Conservation (phyloP, 192 early-diverging fungal species). For the Coemansia sp. region DNA sequence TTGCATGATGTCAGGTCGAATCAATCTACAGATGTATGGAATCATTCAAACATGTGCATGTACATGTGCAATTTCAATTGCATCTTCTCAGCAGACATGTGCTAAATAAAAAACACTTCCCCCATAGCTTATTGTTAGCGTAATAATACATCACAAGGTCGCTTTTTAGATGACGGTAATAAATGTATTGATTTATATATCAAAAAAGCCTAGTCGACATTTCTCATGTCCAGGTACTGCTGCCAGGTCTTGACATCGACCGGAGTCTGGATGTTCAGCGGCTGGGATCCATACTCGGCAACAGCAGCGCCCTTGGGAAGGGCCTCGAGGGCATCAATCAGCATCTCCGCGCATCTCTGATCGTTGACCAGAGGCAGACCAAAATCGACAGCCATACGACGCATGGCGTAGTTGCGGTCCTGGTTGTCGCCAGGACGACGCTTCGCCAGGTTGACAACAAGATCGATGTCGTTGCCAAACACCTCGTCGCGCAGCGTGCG, state of each 20-base stretch:
- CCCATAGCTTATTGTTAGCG: no score
- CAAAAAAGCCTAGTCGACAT: not conserved
- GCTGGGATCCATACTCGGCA: constrained; percentile 24
- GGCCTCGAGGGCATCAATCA: constrained; percentile 79
- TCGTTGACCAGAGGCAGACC: constrained; percentile 95
- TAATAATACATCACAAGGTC: no score
- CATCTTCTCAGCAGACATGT: no score
- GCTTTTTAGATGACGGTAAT: not conserved
- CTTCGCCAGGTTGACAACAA: constrained; percentile 72
- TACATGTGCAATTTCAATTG: no score
- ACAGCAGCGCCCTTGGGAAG: constrained; percentile 47
- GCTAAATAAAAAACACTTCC: no score
- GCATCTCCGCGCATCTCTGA: constrained; percentile 88
- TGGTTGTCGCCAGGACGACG: constrained; percentile 60
- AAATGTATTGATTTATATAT: not conserved
- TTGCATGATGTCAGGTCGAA: no score
- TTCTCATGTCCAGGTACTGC: constrained; percentile 61
- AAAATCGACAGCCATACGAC: constrained; percentile 95
- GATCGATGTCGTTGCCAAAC: constrained; percentile 63
- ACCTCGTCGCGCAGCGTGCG: constrained; percentile 61
- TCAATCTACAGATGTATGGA: no score
- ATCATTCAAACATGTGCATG: no score
- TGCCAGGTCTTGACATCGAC: constrained; percentile 68
- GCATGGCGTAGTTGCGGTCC: constrained; percentile 75
- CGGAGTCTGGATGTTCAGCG: constrained; percentile 55